Evolutionary conservation across 163 green algal species (phyloP).

Genomic region (Volvox carteri): DNA sequence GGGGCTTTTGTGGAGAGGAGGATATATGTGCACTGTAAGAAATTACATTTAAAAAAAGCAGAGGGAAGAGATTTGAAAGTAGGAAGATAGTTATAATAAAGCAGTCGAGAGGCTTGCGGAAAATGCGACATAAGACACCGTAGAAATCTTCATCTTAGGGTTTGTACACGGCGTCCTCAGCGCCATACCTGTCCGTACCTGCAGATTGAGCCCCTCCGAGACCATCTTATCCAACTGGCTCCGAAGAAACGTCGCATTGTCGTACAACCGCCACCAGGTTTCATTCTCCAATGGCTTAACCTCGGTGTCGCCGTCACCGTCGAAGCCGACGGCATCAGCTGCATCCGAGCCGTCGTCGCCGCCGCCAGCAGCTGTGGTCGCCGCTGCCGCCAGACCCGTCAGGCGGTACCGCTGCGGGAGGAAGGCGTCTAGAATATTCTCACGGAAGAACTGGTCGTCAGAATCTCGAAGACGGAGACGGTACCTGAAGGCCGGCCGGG

Average conservation of each 20-base stretch:
- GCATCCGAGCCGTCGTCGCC: neutral
- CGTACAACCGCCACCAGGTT: constrained; percentile 71
- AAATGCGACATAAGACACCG: too few relatives aligned
- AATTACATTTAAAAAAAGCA: too few relatives aligned
- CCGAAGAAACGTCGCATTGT: constrained; percentile 59
- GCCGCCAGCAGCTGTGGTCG: neutral
- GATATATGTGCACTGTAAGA: too few relatives aligned
- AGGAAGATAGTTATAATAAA: too few relatives aligned
- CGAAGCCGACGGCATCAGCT: neutral
- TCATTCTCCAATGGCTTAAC: constrained; percentile 62
- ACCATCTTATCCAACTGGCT: constrained; percentile 42
- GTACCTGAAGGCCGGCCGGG: constrained; percentile 54
- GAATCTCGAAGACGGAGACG: constrained; percentile 63
- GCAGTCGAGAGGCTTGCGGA: too few relatives aligned
- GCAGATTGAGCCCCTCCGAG: constrained; percentile 62
- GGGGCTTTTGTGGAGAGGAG: too few relatives aligned
- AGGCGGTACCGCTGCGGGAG: constrained; percentile 51
- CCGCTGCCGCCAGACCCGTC: constrained; percentile 5
- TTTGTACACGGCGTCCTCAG: too few relatives aligned
- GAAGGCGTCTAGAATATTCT: constrained; percentile 65
- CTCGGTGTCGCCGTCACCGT: neutral
- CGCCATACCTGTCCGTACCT: too few relatives aligned
- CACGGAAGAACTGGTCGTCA: constrained; percentile 69
- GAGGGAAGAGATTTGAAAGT: too few relatives aligned
- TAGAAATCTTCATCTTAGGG: too few relatives aligned